Percentiles rank a stretch among this genome's conserved stretches.
Evolutionary conservation across 192 early-diverging fungal species (phyloP).

Genomic region (Rhizophagus clarus): DNA sequence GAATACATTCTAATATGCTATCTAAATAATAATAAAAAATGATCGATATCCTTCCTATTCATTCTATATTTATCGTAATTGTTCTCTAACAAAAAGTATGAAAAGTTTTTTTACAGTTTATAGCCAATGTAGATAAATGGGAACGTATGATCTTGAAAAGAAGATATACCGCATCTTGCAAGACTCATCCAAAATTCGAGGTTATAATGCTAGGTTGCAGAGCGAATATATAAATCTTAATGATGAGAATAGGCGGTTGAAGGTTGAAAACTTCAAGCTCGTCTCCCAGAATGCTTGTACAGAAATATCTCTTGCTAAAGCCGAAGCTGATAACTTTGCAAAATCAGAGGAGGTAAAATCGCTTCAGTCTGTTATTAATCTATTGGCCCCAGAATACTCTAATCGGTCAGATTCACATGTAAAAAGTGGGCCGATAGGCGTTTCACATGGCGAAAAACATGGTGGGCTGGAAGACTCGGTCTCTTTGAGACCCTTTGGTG

Average conservation of each 20-base stretch:
- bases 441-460: too few species aligned
- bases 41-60: not conserved
- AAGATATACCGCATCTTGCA: slow-evolving; percentile 11
- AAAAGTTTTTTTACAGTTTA: not conserved
- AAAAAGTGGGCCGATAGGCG: too few species aligned
- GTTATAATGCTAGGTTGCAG: slow-evolving; percentile 2
- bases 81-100: not conserved
- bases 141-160: slow-evolving; percentile 13
- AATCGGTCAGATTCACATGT: too few species aligned
- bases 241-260: not conserved
- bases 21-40: not conserved
- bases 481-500: too few species aligned
- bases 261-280: slow-evolving; percentile 6
- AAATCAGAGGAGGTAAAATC: too few species aligned
- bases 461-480: too few species aligned
- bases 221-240: not conserved
- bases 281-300: not conserved
- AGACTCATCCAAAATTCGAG: slow-evolving; percentile 4
- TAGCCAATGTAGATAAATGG: slow-evolving; percentile 5
- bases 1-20: not conserved
- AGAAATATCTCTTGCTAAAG: not conserved
- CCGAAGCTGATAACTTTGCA: too few species aligned
- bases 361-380: too few species aligned
- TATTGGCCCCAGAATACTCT: too few species aligned
- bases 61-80: not conserved